Base-by-base conservation (phyloP, 805 yeast genomes). In the Saturnispora hagleri region DNA sequence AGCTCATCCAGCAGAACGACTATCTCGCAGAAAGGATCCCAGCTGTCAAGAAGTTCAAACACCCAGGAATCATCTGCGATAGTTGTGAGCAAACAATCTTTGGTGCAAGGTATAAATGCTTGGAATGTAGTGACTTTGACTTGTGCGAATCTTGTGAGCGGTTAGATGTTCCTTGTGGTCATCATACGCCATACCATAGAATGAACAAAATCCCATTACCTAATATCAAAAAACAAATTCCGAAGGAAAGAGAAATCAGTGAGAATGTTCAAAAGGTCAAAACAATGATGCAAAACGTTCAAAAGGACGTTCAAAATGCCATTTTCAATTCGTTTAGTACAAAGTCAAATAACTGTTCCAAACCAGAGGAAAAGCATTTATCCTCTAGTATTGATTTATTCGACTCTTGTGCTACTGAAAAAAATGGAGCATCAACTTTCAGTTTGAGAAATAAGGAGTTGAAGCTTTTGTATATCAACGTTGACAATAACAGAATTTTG, bases 61-160 rank as follows among this genome's bases (percentile, higher is more conserved):
- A 63, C 40, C 24, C 48, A 5, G 52, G 53, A 31, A 58, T 66
- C 24, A 35, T 56, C n/a, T 67, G 72, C 53, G 70, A 69, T 54
- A 62, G 63, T 17, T 69, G 72, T 51, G 59, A 61, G 44, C 24
- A 46, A 31, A 36, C 46, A 9, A 58, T 64, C 22, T 44, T 27
- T 5, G 84, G 84, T 7, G 55, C 62, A 6, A 69, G 85, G 47
- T 80, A 70, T 58, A 70, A 72, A 43, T 80, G 85, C 61, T 55
- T 73, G 26, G 73, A 77, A 31, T 80, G 85, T 58, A 60, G 61
- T 3, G 77, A 80, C 59, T 77, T 68, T 59, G 84, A 80, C 59
- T 62, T 80, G 49, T 80, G 85, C 59, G 70, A 71, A 46, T 43
- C 56, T 7, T 73, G 78, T 58, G 76, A 73, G 53, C 48, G 56